Base-by-base conservation (phyloP, 2,329 filamentous ascomycete species). In the Sporothrix phasma region DNA sequence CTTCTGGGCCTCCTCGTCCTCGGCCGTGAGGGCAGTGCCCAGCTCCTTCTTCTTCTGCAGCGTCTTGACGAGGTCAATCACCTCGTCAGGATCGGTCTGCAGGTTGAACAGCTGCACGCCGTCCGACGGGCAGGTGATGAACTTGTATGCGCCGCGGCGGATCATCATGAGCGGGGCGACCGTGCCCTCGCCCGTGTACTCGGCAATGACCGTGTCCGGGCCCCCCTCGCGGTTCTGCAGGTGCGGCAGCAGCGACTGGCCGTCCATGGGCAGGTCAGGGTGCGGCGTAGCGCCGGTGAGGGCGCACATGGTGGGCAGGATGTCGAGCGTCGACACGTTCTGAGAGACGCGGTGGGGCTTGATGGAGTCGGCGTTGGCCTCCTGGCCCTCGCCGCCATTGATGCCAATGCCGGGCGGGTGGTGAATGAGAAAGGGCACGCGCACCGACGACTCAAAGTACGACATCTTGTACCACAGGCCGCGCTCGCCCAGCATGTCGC, bases 111-210 rank as follows among this genome's bases (percentile, higher is more conserved):
- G 83, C 77, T 94, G 90, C 34, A 89, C 87, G 37, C 88, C 87
- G 72, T 97, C 92, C 24, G 87, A 87, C 6, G 92, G 86, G 71
- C 91, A 96, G 67, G 84, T 91, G 68, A 94, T 86, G 74, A 92
- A 96, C 79, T 97, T 97, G 90, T 90, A 97, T 54, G 83, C 81
- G 8, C 90, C 90, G 63, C 91, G 87, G 65, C 89, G 87, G 72
- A 97, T 97, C 92, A 97, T 97, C 81, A 96, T 90, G 64, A 95
- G 84, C 1, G 92, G 92, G 4, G 89, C 87, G 64, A 96, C 81
- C 1, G 92, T 96, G 56, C 92, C 92, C 76, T 97, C 92, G 59
- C 91, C 92, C 72, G 93, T 96, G 78, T 97, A 97, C 77, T 97
- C 92, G 66, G 91, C 92, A 70, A 93, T 88, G n/a, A 94, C 92